These are phyloP conservation scores for Sarocladium brachiariae DNA, from an alignment of 2,329 filamentous ascomycete species.

Conservation along the genomic window DNA sequence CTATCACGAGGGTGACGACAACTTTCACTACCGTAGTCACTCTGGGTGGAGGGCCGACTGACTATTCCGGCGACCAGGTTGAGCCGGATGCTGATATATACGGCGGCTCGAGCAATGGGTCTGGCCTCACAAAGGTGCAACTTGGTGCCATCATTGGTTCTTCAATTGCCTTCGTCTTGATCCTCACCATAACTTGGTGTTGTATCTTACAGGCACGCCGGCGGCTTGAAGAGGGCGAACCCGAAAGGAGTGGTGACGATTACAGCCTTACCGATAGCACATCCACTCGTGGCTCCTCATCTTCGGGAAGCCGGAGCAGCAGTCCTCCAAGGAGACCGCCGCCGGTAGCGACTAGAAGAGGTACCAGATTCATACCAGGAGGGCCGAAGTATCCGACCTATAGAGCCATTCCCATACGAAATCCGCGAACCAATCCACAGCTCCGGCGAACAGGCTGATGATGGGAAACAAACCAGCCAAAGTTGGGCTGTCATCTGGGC, in stretches of 20 bases:
- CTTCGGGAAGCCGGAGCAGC: background rate
- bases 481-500: too few relatives aligned
- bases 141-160: constrained; percentile 35
- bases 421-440: constrained; percentile 16
- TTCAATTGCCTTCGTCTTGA: constrained; percentile 28
- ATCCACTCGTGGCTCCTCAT: background rate
- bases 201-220: constrained; percentile 3
- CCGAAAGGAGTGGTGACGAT: background rate
- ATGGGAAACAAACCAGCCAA: too few relatives aligned
- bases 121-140: constrained; percentile 26
- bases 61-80: constrained; percentile 5
- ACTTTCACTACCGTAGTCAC: constrained; percentile 32
- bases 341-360: constrained; percentile 20
- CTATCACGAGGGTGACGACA: constrained; percentile 24
- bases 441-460: background rate
- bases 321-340: constrained; percentile 11
- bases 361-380: constrained; percentile 24
- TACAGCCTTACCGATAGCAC: constrained; percentile 6
- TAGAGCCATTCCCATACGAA: constrained; percentile 25
- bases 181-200: constrained; percentile 19
- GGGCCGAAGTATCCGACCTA: constrained; percentile 27
- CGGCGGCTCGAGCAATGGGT: constrained; percentile 7
- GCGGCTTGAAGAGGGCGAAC: background rate
- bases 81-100: constrained; percentile 2
- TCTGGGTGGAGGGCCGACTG: constrained; percentile 13